phyloP scores from a whole-genome alignment of 257 asterid genomes.

The Buddleja alternifolia region DNA sequence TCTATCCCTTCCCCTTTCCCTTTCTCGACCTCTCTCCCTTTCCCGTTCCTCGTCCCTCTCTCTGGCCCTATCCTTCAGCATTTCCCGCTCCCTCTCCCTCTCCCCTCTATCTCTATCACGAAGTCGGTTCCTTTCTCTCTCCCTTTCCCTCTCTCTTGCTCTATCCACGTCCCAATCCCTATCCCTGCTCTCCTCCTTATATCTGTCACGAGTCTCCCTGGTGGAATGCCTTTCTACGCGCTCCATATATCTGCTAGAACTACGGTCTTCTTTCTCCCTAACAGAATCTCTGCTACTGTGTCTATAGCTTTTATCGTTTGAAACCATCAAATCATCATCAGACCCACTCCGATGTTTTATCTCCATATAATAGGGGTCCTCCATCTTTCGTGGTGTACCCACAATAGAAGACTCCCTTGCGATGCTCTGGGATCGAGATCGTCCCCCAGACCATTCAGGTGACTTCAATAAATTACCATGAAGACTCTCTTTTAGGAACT shows the following conservation, averaged over 20 bases:
- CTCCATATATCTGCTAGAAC: conserved; percentile 55
- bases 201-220: conserved; percentile 49
- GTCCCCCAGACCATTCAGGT: conserved; percentile 61
- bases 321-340: conserved; percentile 51
- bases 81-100: conserved; percentile 39
- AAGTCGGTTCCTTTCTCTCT: conserved; percentile 38
- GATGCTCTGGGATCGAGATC: conserved; percentile 72
- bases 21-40: conserved; percentile 35
- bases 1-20: conserved; percentile 37
- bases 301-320: conserved; percentile 38
- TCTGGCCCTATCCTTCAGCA: conserved; percentile 33
- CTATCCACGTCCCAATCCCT: conserved; percentile 50
- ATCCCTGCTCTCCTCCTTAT: conserved; percentile 66
- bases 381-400: conserved; percentile 25
- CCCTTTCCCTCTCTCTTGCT: conserved; percentile 40
- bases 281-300: conserved; percentile 50
- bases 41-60: conserved; percentile 46
- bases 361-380: conserved; percentile 41
- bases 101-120: conserved; percentile 40
- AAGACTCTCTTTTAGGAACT: conserved; percentile 42
- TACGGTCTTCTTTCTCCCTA: conserved; percentile 57
- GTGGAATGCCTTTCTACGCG: conserved; percentile 47
- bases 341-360: conserved; percentile 45
- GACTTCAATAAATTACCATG: conserved; percentile 46
- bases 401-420: conserved; percentile 49